Conservation (phyloP, 495 filamentous ascomycete species). For the Talaromyces adpressus region DNA sequence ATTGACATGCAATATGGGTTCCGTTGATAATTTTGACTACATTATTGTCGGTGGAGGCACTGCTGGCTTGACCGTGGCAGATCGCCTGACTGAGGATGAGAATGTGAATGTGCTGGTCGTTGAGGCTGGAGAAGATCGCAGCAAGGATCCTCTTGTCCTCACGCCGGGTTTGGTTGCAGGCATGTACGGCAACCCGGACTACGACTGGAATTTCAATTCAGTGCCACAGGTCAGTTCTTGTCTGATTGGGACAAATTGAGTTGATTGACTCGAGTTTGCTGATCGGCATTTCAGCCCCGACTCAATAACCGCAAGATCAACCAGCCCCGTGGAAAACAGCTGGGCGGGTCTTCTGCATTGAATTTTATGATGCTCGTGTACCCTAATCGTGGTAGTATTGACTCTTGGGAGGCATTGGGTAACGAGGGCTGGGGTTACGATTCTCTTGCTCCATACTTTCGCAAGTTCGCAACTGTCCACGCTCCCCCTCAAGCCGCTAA, state of each 20-base stretch:
- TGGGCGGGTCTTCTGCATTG: conserved; percentile 51
- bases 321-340: conserved; percentile 43
- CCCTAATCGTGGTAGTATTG: conserved; percentile 34
- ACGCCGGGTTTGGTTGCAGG: conserved; percentile 37
- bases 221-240: conserved; percentile 35
- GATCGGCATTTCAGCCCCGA: conserved; percentile 9
- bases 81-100: conserved; percentile 36
- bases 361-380: conserved; percentile 30
- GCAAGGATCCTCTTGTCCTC: conserved; percentile 38
- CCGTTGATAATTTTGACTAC: conserved; percentile 21
- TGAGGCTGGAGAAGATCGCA: conserved; percentile 46
- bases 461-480: conserved; percentile 18
- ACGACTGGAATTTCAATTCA: conserved; percentile 49
- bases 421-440: conserved; percentile 48
- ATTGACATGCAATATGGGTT: conserved; percentile 6
- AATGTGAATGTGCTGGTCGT: conserved; percentile 39
- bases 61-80: conserved; percentile 40
- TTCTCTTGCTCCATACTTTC: conserved; percentile 37
- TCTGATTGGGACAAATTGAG: neutral
- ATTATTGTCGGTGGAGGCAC: conserved; percentile 36
- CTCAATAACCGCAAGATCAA: conserved; percentile 18
- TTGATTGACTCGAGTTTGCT: neutral
- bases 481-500: conserved; percentile 11
- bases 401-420: conserved; percentile 48
- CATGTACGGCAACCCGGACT: conserved; percentile 39